These are phyloP conservation scores for Fusarium albidum DNA, from an alignment of 2,329 filamentous ascomycete genomes.

Conservation along the genomic window DNA sequence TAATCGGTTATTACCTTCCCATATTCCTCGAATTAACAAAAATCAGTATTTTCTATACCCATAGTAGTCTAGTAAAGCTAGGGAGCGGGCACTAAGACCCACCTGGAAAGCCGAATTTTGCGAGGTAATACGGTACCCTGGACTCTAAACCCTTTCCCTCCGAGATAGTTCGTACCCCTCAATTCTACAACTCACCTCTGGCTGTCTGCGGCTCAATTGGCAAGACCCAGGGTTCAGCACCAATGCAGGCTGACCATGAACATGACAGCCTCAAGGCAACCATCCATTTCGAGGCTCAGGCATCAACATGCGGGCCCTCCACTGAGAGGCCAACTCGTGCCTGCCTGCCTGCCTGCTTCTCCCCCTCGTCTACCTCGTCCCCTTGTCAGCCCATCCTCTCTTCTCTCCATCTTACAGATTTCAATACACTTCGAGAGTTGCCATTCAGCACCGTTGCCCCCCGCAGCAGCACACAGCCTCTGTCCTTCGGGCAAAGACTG, in stretches of 20 bases:
- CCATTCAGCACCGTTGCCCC: neutral
- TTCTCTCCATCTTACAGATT: no score
- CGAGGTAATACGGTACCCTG: no score
- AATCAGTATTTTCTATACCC: no score
- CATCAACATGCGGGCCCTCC: conserved; percentile 18
- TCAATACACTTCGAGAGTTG: neutral
- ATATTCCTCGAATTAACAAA: no score
- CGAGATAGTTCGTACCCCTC: no score
- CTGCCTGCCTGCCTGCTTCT: neutral
- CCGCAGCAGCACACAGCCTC: neutral
- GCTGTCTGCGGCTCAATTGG: neutral
- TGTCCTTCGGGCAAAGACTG: neutral
- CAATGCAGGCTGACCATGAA: conserved; percentile 14
- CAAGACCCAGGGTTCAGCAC: neutral
- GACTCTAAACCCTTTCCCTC: no score
- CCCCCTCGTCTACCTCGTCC: neutral
- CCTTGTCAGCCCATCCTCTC: conserved; percentile 21
- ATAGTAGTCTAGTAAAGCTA: no score
- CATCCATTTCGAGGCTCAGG: conserved; percentile 19
- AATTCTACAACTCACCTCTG: no score
- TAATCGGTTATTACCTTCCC: no score
- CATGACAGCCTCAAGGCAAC: conserved; percentile 33
- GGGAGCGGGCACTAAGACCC: no score
- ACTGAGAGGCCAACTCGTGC: conserved; percentile 10
- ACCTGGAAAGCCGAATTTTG: no score